phyloP scores from a whole-genome alignment of 2,329 filamentous ascomycete species.

The Ophiostoma ips region DNA sequence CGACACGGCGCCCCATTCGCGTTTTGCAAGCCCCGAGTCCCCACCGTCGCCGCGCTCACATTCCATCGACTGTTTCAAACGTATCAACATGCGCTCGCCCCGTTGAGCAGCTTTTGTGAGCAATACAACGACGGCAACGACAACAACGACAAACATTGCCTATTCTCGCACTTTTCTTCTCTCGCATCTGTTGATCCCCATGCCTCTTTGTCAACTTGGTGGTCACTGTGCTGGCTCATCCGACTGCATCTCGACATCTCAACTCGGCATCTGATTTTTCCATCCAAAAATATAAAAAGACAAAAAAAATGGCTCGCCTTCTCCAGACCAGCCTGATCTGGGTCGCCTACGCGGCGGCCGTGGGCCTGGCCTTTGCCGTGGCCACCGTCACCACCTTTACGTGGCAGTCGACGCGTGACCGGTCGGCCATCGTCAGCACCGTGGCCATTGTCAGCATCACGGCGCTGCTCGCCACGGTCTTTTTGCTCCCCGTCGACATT shows the following conservation, averaged over 20 bases:
- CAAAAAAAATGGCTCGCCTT: background rate
- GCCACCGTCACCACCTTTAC: constrained; percentile 78
- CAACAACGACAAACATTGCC: too few species aligned
- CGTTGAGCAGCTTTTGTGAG: background rate
- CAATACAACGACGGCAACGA: too few species aligned
- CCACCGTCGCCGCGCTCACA: background rate
- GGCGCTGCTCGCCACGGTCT: constrained; percentile 75
- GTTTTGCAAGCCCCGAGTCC: background rate
- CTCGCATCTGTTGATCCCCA: too few species aligned
- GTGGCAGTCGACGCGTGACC: constrained; percentile 80
- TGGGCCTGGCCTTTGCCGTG: constrained; percentile 61
- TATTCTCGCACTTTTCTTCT: too few species aligned
- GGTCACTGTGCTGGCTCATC: too few species aligned
- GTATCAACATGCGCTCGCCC: constrained; percentile 5
- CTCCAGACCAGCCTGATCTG: constrained; percentile 87
- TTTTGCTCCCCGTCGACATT: constrained; percentile 89
- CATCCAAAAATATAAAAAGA: too few species aligned
- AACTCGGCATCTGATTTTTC: too few species aligned
- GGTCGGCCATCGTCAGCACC: constrained; percentile 65
- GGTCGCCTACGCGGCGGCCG: constrained; percentile 77
- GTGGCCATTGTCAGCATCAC: constrained; percentile 82
- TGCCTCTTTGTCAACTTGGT: too few species aligned
- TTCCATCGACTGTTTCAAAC: background rate
- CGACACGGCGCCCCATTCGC: background rate
- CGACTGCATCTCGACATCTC: too few species aligned